Base-by-base conservation (phyloP, 2,329 filamentous ascomycete species). In the Alternaria postmessia region DNA sequence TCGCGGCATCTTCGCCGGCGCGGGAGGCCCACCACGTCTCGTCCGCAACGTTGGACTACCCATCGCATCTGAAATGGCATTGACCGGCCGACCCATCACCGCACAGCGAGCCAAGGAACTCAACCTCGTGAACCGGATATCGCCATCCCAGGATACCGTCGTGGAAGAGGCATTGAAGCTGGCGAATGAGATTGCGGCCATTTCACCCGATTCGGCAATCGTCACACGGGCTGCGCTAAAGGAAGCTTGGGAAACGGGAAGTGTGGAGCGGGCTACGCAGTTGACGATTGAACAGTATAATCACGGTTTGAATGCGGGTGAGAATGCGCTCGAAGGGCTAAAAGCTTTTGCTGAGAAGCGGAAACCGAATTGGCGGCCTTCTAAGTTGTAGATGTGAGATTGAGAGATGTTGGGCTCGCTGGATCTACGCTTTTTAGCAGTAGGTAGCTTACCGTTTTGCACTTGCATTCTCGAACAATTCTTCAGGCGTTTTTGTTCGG, bases 1-100 rank as follows among this genome's bases (percentile, higher is more conserved):
- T 55, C 81, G 84, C 18, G 85, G 85, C n/a, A 80, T 87, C 32
- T 85, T 81, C 36, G 83, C 85, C 1, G 83, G 78, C 5, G 85
- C 83, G 1, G 85, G 85, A 5, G 84, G 83, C 9, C 78, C 86
- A 7, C 81, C 84, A 3, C 80, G 85, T 18, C 75, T 86, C 8
- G 82, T 85, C 3, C 81, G 83, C 30, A 83, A 78, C 5, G 74
- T 80, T 20, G 81, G 84, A 34, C 72, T 85, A 54, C 84, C 83
- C 18, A 68, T 83, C 12, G 83, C 83, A 3, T 80, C 78, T 14
- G 84, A 86, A 62, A 80, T 86, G 54, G 83, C 81, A 5, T 71
- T 86, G 30, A 83, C 84, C 0, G 84, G 83, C 5, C 75, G 78
- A 7, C 75, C 76, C 16, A 78, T 85, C 0, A 78, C 78, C 1